Percentiles rank a stretch among this genome's conserved stretches.
These are phyloP conservation scores for Perilla frutescens DNA, from an alignment of 257 asterid species.

Conservation along the genomic window DNA sequence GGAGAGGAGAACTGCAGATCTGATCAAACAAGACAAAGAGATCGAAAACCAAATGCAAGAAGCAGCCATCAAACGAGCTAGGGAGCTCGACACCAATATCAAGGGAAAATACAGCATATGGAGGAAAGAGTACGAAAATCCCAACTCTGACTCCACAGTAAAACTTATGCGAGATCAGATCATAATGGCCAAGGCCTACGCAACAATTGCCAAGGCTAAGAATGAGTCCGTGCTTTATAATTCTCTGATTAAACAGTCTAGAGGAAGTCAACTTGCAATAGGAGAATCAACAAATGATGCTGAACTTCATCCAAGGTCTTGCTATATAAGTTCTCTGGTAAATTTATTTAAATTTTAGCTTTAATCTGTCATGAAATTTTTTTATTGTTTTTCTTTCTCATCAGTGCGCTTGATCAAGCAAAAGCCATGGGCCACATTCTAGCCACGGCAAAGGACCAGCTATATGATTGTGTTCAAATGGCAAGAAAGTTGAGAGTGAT, in stretches of 20 bases:
- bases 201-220: constrained; percentile 82
- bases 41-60: constrained; percentile 71
- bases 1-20: constrained; percentile 62
- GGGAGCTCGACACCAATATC: constrained; percentile 73
- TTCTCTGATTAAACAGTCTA: constrained; percentile 68
- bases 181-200: constrained; percentile 91
- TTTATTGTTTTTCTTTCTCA: constrained; percentile 15
- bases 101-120: constrained; percentile 79
- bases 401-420: constrained; percentile 78
- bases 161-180: constrained; percentile 92
- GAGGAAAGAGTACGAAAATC: constrained; percentile 89
- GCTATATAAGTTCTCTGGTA: constrained; percentile 34
- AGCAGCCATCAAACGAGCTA: constrained; percentile 74
- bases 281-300: constrained; percentile 81
- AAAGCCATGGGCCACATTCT: constrained; percentile 86
- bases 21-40: constrained; percentile 65
- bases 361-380: constrained; percentile 30
- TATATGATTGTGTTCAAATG: constrained; percentile 65
- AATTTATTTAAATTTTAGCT: constrained; percentile 28
- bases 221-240: constrained; percentile 63
- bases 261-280: constrained; percentile 70
- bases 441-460: constrained; percentile 77
- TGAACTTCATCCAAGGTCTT: constrained; percentile 79
- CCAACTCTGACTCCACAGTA: constrained; percentile 75
- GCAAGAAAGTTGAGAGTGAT: constrained; percentile 84